Base-by-base conservation (phyloP, 2,329 filamentous ascomycete species). In the Pseudogymnoascus pannorum region DNA sequence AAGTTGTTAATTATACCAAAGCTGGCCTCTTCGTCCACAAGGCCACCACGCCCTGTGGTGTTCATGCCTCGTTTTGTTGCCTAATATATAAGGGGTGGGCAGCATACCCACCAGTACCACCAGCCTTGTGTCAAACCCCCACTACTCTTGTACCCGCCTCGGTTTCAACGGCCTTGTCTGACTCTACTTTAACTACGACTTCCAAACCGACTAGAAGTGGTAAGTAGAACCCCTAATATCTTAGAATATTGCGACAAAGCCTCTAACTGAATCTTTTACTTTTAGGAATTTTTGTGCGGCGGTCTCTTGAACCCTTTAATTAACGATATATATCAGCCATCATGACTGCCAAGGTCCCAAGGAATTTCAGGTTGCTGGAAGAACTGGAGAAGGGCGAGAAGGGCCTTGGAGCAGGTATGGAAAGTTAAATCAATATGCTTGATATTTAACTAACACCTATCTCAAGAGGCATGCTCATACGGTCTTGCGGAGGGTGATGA, bases 381-480 rank as follows among this genome's bases (percentile, higher is more conserved):
- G 94, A 99, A 85, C 83, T 99, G 18, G 94, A 99, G 80, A 97
- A 97, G 80, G 94, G 94, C 72, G 94, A 99, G 80, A 99, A 99
- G 78, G 94, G 94, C 64, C 83, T 94, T 66, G 93, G 94, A 72
- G 92, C 93, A 75, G 91, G 91, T 91, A 76, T 62, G 77, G 76
- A 68, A 29, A 9, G 42, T n/a, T 14, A 35, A 14, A 44, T n/a
- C n/a, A 22, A 14, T 31, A 31, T 20, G 16, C 12, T 4, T 18
- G 16, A 33, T 31, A n/a, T 12, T 35, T 48, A 11, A 22, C 24
- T 60, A 20, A 42, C 36, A 16, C 57, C 36, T 65, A 40, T 66
- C 64, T 64, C 51, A 68, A 94, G 94, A 97, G 79, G 92, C 92
- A 64, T 97, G 93, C 79, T 97, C 94, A 48, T 97, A 97, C 70